These are phyloP conservation scores for Tuber brumale DNA, from an alignment of 495 filamentous ascomycete genomes.

Conservation along the genomic window DNA sequence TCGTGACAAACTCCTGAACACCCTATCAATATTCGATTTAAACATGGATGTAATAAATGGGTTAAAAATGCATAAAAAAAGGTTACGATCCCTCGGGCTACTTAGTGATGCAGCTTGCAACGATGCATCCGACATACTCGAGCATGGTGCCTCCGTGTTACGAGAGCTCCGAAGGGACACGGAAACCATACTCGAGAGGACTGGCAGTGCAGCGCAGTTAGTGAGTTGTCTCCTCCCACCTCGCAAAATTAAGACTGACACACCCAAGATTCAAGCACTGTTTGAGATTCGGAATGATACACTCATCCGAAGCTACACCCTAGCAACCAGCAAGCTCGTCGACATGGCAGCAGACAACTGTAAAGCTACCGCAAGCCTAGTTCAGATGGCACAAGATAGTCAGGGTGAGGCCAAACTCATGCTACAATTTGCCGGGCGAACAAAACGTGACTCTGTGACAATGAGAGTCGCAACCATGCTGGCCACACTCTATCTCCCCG, in stretches of 20 bases:
- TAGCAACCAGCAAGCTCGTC: constrained; percentile 7
- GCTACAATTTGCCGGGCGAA: constrained; percentile 12
- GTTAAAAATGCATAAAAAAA: background rate
- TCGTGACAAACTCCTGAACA: constrained; percentile 13
- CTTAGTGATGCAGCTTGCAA: background rate
- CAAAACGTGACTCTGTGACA: constrained; percentile 15
- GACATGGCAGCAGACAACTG: background rate
- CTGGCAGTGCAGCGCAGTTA: constrained; percentile 4
- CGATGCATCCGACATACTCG: constrained; percentile 10
- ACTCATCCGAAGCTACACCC: constrained; percentile 7
- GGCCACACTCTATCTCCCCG: constrained; percentile 19
- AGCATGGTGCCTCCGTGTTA: background rate
- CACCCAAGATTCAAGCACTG: constrained; percentile 8
- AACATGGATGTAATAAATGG: constrained; percentile 12
- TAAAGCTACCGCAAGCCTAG: background rate
- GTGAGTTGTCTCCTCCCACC: background rate
- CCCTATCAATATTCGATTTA: constrained; percentile 7
- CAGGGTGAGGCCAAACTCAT: background rate
- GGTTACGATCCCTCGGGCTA: background rate
- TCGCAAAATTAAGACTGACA: background rate
- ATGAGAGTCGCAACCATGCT: constrained; percentile 20
- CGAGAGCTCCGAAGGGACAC: background rate
- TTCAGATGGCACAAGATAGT: background rate
- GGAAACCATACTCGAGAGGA: constrained; percentile 2
- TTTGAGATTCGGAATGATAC: constrained; percentile 20